phyloP scores from a whole-genome alignment of 2,329 filamentous ascomycete species.

The Verticillium longisporum region DNA sequence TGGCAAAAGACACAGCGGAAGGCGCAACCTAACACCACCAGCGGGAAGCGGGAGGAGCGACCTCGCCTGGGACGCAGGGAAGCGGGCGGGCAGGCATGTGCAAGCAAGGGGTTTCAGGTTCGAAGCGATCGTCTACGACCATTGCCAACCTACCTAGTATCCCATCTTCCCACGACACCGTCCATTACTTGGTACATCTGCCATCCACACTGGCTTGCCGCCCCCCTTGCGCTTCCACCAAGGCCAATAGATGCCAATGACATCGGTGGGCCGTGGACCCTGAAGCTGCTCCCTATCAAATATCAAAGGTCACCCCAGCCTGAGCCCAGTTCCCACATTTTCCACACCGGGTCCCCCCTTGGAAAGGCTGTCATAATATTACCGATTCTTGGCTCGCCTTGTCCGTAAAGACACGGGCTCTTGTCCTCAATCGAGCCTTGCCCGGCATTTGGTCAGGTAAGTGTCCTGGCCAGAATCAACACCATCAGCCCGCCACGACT shows the following conservation, averaged over 20 bases:
- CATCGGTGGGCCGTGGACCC: background rate
- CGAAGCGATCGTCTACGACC: slow-evolving; percentile 7
- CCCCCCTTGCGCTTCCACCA: background rate
- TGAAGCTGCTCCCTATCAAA: background rate
- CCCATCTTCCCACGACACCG: background rate
- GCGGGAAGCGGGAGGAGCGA: no score
- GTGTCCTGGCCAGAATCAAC: background rate
- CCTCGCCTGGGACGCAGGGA: background rate
- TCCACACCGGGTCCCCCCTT: background rate
- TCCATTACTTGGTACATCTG: background rate
- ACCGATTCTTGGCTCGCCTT: background rate
- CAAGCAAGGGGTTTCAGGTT: slow-evolving; percentile 12
- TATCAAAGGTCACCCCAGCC: background rate
- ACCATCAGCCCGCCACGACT: background rate
- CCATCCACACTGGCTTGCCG: background rate
- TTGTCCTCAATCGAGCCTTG: background rate
- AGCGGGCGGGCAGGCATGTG: background rate
- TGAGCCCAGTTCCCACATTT: background rate
- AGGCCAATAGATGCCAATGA: background rate
- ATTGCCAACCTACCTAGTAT: background rate
- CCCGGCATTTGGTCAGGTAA: background rate
- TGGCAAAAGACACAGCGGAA: background rate
- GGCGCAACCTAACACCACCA: background rate
- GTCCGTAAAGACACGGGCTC: background rate
- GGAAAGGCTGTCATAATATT: background rate